Evolutionary conservation across 768 basidiomycete genomes (phyloP).

Genomic region (Austroboletus eburneus): DNA sequence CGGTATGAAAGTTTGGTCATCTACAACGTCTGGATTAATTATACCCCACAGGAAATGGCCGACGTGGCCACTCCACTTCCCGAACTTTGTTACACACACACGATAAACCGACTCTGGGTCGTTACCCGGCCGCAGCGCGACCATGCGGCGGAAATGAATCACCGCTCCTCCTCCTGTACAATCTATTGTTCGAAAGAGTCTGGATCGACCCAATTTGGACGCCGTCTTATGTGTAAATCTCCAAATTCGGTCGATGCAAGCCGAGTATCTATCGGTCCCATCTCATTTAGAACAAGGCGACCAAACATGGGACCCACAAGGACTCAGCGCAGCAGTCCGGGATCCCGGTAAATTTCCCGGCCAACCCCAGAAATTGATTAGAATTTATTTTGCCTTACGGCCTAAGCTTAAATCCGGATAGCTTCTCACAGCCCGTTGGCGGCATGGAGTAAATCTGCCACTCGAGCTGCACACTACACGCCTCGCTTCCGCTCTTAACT

Average conservation of each 20-base stretch:
- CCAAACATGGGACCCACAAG: no score
- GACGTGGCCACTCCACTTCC: not conserved
- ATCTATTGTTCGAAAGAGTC: not conserved
- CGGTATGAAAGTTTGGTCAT: no score
- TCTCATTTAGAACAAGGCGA: not conserved
- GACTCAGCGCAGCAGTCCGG: not conserved
- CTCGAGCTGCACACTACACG: not conserved
- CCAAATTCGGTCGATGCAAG: not conserved
- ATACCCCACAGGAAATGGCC: no score
- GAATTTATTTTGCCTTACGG: not conserved
- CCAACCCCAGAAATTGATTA: not conserved
- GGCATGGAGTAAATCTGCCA: not conserved
- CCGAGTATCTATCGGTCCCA: not conserved
- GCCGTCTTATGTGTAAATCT: not conserved
- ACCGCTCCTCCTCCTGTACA: not conserved
- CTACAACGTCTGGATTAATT: no score
- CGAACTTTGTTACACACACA: not conserved
- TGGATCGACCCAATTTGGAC: not conserved
- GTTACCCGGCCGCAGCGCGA: not conserved
- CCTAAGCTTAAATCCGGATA: not conserved
- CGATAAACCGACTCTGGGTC: no score
- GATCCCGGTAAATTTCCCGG: not conserved
- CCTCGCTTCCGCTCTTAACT: not conserved
- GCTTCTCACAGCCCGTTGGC: not conserved
- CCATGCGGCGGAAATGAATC: not conserved